Base-by-base conservation (phyloP, 2,329 filamentous ascomycete species). In the Paraphaeosphaeria sporulosa region DNA sequence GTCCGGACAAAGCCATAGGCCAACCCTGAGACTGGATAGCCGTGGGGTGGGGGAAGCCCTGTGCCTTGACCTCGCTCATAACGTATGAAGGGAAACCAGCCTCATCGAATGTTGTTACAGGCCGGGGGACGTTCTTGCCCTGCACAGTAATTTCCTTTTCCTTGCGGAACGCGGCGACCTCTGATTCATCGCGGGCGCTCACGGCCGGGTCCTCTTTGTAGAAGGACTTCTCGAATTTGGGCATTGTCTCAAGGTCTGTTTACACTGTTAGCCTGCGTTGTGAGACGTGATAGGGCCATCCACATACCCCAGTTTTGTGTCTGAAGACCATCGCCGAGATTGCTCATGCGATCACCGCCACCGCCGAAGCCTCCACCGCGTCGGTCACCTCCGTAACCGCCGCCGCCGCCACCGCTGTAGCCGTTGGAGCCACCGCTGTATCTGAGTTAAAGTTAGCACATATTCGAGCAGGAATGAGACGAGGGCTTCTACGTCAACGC, bases 141-240 rank as follows among this genome's bases (percentile, higher is more conserved):
- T 90, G 85, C 57, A 98, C 85, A 48, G 93, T 87, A 80, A 99
- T 97, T 74, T 92, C 85, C 74, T 95, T 89, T 75, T 92, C 88
- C 75, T 87, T 88, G 76, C 95, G 91, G 85, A 97, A 99, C 58
- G 89, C 91, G 30, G 94, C 90, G 59, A 99, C 91, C 64, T 98
- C 94, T 58, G 87, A 87, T 44, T 87, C 78, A 13, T 92, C 89
- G 74, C 95, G 92, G 72, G 80, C 84, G 63, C 88, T 81, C 62
- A 99, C 94, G 61, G 88, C 87, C 34, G 90, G 86, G 76, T 95
- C 89, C 82, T 98, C 95, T 84, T 98, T 97, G 87, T 99, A 99
- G 84, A 99, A 99, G 9, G 92, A 94, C 83, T 99, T 99, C 79
- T 99, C 95, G 82, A 99, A 99, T 81, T 98, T 98, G 71, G 95